phyloP scores from a whole-genome alignment of 2,329 filamentous ascomycete species.

The Chrysoporthe cubensis region DNA sequence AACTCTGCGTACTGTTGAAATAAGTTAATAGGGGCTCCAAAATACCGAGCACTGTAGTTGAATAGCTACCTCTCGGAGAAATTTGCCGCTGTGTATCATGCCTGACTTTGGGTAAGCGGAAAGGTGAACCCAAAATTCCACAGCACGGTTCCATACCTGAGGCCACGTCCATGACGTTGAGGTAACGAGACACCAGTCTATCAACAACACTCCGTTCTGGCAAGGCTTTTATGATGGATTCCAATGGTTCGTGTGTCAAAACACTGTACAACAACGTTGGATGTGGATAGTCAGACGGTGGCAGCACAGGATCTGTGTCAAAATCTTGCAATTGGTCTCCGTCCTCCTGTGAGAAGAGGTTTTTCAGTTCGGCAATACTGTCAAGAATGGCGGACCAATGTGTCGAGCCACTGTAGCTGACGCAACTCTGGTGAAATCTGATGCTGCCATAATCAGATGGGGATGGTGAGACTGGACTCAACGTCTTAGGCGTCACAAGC shows the following conservation, averaged over 20 bases:
- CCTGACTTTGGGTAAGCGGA: constrained; percentile 26
- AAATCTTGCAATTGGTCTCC: constrained; percentile 31
- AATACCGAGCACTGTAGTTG: neutral
- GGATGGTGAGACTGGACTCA: constrained; percentile 1
- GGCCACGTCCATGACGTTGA: constrained; percentile 39
- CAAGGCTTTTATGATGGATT: constrained; percentile 40
- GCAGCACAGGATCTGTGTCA: neutral
- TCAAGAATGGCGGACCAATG: constrained; percentile 49
- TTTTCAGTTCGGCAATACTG: constrained; percentile 44
- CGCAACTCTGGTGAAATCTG: constrained; percentile 31
- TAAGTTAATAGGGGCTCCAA: neutral
- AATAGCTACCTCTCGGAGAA: constrained; percentile 35
- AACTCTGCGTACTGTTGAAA: constrained; percentile 46
- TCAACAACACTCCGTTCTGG: constrained; percentile 41
- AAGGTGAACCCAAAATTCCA: neutral
- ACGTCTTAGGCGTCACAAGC: neutral
- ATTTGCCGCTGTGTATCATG: constrained; percentile 38
- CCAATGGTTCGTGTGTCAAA: constrained; percentile 32
- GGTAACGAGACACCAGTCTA: constrained; percentile 42
- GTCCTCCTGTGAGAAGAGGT: constrained; percentile 36
- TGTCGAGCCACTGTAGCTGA: constrained; percentile 40
- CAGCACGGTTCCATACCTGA: constrained; percentile 31
- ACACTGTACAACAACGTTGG: constrained; percentile 41
- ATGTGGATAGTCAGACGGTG: constrained; percentile 21
- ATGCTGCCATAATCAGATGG: constrained; percentile 40